Base-by-base conservation (phyloP, 2,329 filamentous ascomycete species). In the Claviceps fusiformis region DNA sequence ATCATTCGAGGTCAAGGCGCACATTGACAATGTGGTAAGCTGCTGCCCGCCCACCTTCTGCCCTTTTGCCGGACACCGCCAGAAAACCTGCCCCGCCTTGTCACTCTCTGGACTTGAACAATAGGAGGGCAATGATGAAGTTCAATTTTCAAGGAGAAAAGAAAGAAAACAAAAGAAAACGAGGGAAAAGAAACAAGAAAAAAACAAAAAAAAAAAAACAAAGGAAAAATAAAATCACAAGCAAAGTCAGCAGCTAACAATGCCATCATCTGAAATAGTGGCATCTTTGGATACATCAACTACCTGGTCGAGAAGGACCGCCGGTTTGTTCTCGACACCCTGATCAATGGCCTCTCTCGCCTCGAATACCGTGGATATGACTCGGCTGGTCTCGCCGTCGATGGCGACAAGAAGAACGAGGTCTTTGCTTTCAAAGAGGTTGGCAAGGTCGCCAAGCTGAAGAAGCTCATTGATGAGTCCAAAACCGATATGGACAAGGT, bases 301-400 rank as follows among this genome's bases (percentile, higher is more conserved):
- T 97, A 97, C 76, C 79, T 97, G 71, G 90, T 97, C 71, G 93
- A 97, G 81, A 96, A 95, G 82, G 92, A 97, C 78, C 84, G 93
- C 72, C 91, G 89, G 75, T 95, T 87, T 76, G 95, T 97, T 72
- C 81, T 97, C 69, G 85, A 96, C 71, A 97, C 92, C 60, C 81
- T 98, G 64, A 87, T 96, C 72, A 96, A 97, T 78, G 92, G 90
- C 68, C 87, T 97, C 58, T 87, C 89, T 58, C 87, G 93, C 71
- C 87, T 98, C 66, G 93, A 98, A 76, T 98, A 98, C 79, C 88
- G 93, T 73, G 93, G 93, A 64, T 98, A 98, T 73, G 93, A 98
- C 73, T 97, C 93, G 61, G 92, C 93, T 59, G 93, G 93, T 77
- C 80, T 98, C 61, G 92, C 92, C 62, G 76, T 98, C 65, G 93